These are phyloP conservation scores for Pleoardoris graminearum DNA, from an alignment of 2,329 filamentous ascomycete genomes.

Conservation along the genomic window DNA sequence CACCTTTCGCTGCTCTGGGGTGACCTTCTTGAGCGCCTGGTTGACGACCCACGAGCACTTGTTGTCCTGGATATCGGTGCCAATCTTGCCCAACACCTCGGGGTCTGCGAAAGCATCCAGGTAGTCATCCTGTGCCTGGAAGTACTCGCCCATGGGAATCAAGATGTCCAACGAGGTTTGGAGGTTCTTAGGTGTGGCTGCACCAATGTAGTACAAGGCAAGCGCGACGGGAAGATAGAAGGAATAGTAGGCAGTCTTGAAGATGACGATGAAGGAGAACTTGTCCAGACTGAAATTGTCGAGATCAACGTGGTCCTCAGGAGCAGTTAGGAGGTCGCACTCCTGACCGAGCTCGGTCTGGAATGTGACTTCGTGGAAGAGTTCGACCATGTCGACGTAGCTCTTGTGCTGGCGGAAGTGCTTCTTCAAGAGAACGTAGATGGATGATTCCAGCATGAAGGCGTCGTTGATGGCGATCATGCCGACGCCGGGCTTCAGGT, in stretches of 20 bases:
- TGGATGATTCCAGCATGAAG: slow-evolving; percentile 89
- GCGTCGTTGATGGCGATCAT: slow-evolving; percentile 98
- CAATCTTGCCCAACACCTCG: slow-evolving; percentile 94
- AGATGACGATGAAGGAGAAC: slow-evolving; percentile 98
- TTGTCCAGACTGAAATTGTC: slow-evolving; percentile 94
- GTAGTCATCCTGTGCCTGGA: slow-evolving; percentile 98
- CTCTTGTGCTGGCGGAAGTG: slow-evolving; percentile 84
- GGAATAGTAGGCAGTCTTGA: slow-evolving; percentile 99
- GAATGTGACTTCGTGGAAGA: slow-evolving; percentile 93
- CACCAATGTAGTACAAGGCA: slow-evolving; percentile 80
- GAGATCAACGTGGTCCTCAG: slow-evolving; percentile 89
- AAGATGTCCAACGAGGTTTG: slow-evolving; percentile 88
- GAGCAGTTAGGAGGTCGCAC: slow-evolving; percentile 92
- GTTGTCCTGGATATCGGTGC: slow-evolving; percentile 98
- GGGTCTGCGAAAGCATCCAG: slow-evolving; percentile 97
- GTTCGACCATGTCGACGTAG: slow-evolving; percentile 90
- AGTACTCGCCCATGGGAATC: slow-evolving; percentile 97
- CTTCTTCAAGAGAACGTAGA: slow-evolving; percentile 91
- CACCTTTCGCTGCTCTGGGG: slow-evolving; percentile 80
- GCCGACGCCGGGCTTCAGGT: slow-evolving; percentile 83
- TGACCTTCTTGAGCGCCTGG: slow-evolving; percentile 80
- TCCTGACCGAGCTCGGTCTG: slow-evolving; percentile 96
- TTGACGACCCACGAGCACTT: slow-evolving; percentile 99
- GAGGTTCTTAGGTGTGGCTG: slow-evolving; percentile 86
- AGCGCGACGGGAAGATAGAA: slow-evolving; percentile 98